Conservation (phyloP, 2,329 filamentous ascomycete genomes). For the Metarhizium robertsii region DNA sequence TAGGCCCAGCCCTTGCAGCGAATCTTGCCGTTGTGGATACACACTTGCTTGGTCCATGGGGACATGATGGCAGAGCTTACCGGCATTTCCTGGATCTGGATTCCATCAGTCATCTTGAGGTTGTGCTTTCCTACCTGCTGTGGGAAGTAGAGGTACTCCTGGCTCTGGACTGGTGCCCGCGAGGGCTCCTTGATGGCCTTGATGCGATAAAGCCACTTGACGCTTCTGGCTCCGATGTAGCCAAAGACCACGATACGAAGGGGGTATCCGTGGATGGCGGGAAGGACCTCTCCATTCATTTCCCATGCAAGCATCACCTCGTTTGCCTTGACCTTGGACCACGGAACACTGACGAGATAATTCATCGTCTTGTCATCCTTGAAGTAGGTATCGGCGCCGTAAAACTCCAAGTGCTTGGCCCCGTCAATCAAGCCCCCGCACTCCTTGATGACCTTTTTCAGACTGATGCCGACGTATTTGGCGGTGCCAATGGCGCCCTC, state of each 20-base stretch:
- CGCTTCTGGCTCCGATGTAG: conserved; percentile 57
- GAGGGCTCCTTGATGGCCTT: conserved; percentile 49
- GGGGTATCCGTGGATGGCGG: conserved; percentile 57
- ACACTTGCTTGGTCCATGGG: conserved; percentile 49
- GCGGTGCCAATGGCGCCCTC: conserved; percentile 62
- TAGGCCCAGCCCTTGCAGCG: conserved; percentile 49
- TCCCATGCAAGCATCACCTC: conserved; percentile 62
- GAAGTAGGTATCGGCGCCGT: conserved; percentile 65
- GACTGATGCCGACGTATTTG: conserved; percentile 49
- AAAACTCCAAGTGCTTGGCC: conserved; percentile 57
- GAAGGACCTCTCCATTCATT: conserved; percentile 59
- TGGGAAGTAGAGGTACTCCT: conserved; percentile 60
- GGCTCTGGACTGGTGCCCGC: conserved; percentile 51
- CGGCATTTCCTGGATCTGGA: conserved; percentile 64
- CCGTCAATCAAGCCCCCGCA: conserved; percentile 50
- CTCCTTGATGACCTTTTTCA: conserved; percentile 62
- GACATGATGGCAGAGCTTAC: conserved; percentile 59
- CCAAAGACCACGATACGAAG: conserved; percentile 53
- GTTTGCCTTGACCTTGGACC: conserved; percentile 55
- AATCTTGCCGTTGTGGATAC: conserved; percentile 52
- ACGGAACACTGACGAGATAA: conserved; percentile 58
- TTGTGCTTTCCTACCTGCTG: conserved; percentile 63
- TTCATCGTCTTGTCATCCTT: conserved; percentile 57
- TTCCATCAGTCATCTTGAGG: conserved; percentile 45
- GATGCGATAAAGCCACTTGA: conserved; percentile 55